Evolutionary conservation across 2,329 filamentous ascomycete species (phyloP).

Genomic region (Fusarium multiceps): DNA sequence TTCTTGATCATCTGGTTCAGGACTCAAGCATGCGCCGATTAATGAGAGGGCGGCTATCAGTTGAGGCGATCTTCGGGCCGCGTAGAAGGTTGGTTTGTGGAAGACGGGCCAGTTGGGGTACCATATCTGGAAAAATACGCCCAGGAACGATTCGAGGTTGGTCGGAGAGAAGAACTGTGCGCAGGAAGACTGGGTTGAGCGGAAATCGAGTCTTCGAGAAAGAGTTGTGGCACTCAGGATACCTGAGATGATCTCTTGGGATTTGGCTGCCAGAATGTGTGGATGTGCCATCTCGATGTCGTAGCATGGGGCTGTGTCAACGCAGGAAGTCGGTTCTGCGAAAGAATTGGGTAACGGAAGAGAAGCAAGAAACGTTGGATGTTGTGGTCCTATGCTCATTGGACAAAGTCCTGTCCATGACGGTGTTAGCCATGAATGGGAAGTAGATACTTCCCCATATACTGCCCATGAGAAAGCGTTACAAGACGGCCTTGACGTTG

Average conservation of each 20-base stretch:
- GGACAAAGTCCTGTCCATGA: neutral
- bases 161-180: conserved; percentile 20
- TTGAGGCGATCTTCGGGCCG: neutral
- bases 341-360: neutral
- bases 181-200: neutral
- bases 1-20: neutral
- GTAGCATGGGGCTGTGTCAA: neutral
- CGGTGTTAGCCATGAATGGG: neutral
- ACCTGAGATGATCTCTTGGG: neutral
- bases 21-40: conserved; percentile 15
- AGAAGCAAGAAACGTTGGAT: neutral
- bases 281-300: accelerated
- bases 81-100: conserved; percentile 15
- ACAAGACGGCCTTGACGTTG: neutral
- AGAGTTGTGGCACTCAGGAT: neutral
- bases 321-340: accelerated
- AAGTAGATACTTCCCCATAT: neutral
- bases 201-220: neutral
- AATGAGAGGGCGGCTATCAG: conserved; percentile 18
- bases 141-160: conserved; percentile 20
- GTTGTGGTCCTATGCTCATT: neutral
- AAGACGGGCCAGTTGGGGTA: conserved; percentile 32
- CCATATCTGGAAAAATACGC: conserved; percentile 22
- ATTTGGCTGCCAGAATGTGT: neutral
- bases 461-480: neutral